phyloP scores from a whole-genome alignment of 352 stramenopile species.

The Globisporangium barbulae region DNA sequence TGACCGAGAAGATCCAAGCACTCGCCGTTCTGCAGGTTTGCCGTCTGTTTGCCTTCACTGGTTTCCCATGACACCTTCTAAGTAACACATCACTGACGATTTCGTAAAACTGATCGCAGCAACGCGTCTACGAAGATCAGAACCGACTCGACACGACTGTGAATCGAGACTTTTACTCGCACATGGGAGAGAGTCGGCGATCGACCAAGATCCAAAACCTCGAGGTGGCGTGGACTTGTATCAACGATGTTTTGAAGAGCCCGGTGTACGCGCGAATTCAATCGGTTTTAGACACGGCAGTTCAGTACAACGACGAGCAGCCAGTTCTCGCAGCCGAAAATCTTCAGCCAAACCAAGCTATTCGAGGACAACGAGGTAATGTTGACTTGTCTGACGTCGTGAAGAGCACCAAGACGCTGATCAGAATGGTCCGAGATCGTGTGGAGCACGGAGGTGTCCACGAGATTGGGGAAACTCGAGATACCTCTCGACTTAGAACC shows the following conservation, averaged over 20 bases:
- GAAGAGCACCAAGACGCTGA: slow-evolving; percentile 28
- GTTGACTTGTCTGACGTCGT: slow-evolving; percentile 35
- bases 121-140: slow-evolving; percentile 45
- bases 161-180: slow-evolving; percentile 31
- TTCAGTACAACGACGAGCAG: slow-evolving; percentile 32
- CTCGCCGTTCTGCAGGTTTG: slow-evolving; percentile 27
- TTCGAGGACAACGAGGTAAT: slow-evolving; percentile 13
- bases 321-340: slow-evolving; percentile 28
- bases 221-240: slow-evolving; percentile 26
- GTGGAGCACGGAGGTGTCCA: slow-evolving; percentile 22
- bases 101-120: slow-evolving; percentile 15
- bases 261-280: slow-evolving; percentile 23
- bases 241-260: slow-evolving; percentile 22
- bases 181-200: slow-evolving; percentile 23
- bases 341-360: slow-evolving; percentile 19
- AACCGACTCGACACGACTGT: slow-evolving; percentile 25
- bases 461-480: slow-evolving; percentile 11
- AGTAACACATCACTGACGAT: neutral
- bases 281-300: slow-evolving; percentile 26
- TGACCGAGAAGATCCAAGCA: slow-evolving; percentile 40
- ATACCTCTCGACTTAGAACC: slow-evolving; percentile 18
- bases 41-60: neutral
- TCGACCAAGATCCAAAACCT: slow-evolving; percentile 23
- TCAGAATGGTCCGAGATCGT: slow-evolving; percentile 27
- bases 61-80: neutral